Percentiles rank a stretch among this genome's conserved stretches.
phyloP scores from a whole-genome alignment of 495 filamentous ascomycete genomes.

The Penicillium fimorum region DNA sequence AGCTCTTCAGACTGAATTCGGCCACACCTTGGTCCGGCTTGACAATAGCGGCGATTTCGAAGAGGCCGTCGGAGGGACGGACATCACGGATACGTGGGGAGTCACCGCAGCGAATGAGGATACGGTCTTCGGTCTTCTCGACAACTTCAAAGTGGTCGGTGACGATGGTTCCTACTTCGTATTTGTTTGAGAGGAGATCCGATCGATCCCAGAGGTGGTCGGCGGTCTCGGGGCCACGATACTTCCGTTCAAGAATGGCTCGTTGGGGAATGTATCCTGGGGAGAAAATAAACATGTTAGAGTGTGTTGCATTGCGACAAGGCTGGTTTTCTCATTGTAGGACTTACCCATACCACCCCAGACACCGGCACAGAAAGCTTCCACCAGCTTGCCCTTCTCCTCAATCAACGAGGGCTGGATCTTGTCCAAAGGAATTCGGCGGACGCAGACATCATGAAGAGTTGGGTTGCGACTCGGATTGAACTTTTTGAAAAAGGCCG shows the following conservation, averaged over 20 bases:
- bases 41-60: conserved; percentile 64
- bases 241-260: conserved; percentile 59
- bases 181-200: conserved; percentile 53
- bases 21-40: conserved; percentile 58
- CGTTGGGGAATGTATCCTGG: conserved; percentile 65
- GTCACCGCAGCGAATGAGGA: conserved; percentile 66
- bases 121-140: conserved; percentile 58
- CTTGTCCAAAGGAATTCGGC: conserved; percentile 58
- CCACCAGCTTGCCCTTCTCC: conserved; percentile 56
- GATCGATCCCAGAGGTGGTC: conserved; percentile 60
- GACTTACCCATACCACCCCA: conserved; percentile 64
- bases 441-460: conserved; percentile 60
- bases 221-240: conserved; percentile 58
- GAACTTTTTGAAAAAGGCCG: conserved; percentile 51
- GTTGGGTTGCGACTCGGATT: conserved; percentile 63
- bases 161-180: conserved; percentile 62
- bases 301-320: not conserved
- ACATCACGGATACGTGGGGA: conserved; percentile 57
- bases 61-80: conserved; percentile 64
- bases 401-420: conserved; percentile 64
- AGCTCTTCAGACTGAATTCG: conserved; percentile 67
- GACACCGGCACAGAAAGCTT: conserved; percentile 64
- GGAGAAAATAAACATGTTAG: not conserved
- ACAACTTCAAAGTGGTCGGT: conserved; percentile 79
- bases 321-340: not conserved